These are phyloP conservation scores for Hippophae gyantsensis DNA, from an alignment of 306 rosid genomes.

Conservation along the genomic window DNA sequence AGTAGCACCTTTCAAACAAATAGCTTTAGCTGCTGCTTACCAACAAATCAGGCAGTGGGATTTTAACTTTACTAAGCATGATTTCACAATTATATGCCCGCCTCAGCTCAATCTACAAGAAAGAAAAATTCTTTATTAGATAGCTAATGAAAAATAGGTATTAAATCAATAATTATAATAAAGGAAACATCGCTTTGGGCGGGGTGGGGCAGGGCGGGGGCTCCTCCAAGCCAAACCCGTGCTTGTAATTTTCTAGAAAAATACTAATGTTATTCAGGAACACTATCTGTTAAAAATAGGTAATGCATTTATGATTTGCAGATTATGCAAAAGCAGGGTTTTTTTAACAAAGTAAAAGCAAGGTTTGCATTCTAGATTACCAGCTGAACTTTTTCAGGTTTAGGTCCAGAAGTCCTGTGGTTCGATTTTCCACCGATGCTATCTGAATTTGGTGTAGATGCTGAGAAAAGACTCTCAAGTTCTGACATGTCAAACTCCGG, in stretches of 20 bases:
- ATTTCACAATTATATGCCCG: background rate
- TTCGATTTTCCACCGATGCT: conserved; percentile 27
- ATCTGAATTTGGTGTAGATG: conserved; percentile 52
- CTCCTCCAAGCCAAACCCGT: too few species aligned
- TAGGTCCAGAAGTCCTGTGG: conserved; percentile 42
- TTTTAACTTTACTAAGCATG: background rate
- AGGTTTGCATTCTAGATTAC: too few species aligned
- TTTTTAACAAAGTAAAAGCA: too few species aligned
- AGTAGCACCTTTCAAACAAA: background rate
- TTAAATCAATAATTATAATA: too few species aligned
- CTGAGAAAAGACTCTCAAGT: conserved; percentile 86
- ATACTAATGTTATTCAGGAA: too few species aligned
- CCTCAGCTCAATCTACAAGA: background rate
- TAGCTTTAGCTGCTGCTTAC: conserved; percentile 15
- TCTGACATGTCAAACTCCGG: conserved; percentile 98
- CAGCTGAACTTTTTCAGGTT: conserved; percentile 69
- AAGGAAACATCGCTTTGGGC: too few species aligned
- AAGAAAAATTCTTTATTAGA: conserved; percentile 3
- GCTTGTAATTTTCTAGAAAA: too few species aligned
- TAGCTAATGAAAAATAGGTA: too few species aligned
- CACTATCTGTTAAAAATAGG: too few species aligned
- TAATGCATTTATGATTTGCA: too few species aligned
- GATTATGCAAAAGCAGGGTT: too few species aligned
- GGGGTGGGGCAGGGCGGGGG: too few species aligned
- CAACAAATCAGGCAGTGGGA: background rate